Percentiles rank a stretch among this genome's conserved stretches.
Evolutionary conservation across 306 rosid species (phyloP).

Genomic region (Cicer judaicum): DNA sequence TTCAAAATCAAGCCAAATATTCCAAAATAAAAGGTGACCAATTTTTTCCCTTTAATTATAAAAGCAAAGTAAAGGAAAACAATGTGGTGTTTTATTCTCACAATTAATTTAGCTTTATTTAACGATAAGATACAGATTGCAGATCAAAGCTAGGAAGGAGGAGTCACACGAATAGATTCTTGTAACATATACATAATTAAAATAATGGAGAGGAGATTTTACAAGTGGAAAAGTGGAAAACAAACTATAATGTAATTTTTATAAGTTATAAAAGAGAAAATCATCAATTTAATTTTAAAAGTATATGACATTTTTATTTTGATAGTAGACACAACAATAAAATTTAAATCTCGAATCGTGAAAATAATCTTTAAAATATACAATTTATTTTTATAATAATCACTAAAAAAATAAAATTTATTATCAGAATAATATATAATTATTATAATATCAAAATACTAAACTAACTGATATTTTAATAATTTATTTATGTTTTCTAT

Average conservation of each 20-base stretch:
- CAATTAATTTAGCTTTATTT: slow-evolving; percentile 4
- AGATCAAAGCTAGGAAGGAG: slow-evolving; percentile 28
- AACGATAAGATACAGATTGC: slow-evolving; percentile 18
- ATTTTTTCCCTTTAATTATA: not conserved
- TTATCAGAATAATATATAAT: too few species aligned
- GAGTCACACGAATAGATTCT: slow-evolving; percentile 40
- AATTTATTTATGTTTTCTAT: too few species aligned
- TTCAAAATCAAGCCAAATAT: not conserved
- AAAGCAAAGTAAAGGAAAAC: slow-evolving; percentile 26
- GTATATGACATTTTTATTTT: too few species aligned
- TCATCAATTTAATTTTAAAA: too few species aligned
- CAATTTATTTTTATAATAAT: too few species aligned
- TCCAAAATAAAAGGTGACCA: slow-evolving; percentile 3
- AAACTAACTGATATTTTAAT: too few species aligned
- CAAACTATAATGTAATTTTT: not conserved
- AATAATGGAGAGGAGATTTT: not conserved
- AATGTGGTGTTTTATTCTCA: slow-evolving; percentile 39
- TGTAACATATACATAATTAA: not conserved
- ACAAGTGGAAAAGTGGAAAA: slow-evolving; percentile 1
- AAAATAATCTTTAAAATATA: too few species aligned
- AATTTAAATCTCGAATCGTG: too few species aligned
- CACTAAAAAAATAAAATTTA: too few species aligned
- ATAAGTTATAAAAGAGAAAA: too few species aligned
- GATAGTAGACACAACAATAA: too few species aligned
- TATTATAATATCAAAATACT: too few species aligned